These are phyloP conservation scores for Mesembryanthemum crystallinum DNA, from an alignment of 148 eudicot species.

Conservation along the genomic window DNA sequence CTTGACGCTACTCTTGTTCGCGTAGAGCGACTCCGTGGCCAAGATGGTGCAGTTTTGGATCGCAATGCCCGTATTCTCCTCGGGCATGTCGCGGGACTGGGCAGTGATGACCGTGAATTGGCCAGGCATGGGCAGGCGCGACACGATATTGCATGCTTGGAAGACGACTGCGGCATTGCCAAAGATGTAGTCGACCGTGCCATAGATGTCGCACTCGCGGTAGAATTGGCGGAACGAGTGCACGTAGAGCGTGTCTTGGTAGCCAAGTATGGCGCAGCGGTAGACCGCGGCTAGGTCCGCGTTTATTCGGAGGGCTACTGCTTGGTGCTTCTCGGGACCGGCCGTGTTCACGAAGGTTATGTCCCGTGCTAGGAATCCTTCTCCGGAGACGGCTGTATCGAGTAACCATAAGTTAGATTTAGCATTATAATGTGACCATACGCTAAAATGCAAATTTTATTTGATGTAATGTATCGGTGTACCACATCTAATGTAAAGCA, in stretches of 20 bases:
- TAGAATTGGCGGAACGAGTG: slow-evolving; percentile 90
- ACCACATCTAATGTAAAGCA: no score
- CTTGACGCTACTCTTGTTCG: slow-evolving; percentile 34
- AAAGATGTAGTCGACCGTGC: slow-evolving; percentile 85
- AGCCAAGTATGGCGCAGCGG: slow-evolving; percentile 61
- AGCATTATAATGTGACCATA: no score
- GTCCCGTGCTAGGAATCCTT: slow-evolving; percentile 88
- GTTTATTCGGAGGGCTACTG: slow-evolving; percentile 81
- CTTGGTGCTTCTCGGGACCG: slow-evolving; percentile 75
- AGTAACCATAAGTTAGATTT: neutral
- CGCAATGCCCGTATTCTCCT: slow-evolving; percentile 69
- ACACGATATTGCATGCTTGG: slow-evolving; percentile 69
- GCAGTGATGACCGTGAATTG: slow-evolving; percentile 83
- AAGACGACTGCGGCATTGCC: slow-evolving; percentile 88
- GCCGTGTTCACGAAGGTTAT: slow-evolving; percentile 77
- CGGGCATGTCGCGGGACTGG: slow-evolving; percentile 57
- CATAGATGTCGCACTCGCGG: slow-evolving; percentile 81
- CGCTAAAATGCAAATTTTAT: no score
- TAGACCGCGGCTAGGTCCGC: slow-evolving; percentile 80
- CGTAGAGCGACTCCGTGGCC: slow-evolving; percentile 51
- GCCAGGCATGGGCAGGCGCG: slow-evolving; percentile 68
- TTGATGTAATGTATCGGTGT: no score
- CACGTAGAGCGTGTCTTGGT: slow-evolving; percentile 89
- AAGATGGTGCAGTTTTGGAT: slow-evolving; percentile 75
- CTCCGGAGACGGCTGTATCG: slow-evolving; percentile 72